Percentiles rank a stretch among this genome's conserved stretches.
phyloP scores from a whole-genome alignment of 768 basidiomycete species.

The Rhodotorula sphaerocarpa region DNA sequence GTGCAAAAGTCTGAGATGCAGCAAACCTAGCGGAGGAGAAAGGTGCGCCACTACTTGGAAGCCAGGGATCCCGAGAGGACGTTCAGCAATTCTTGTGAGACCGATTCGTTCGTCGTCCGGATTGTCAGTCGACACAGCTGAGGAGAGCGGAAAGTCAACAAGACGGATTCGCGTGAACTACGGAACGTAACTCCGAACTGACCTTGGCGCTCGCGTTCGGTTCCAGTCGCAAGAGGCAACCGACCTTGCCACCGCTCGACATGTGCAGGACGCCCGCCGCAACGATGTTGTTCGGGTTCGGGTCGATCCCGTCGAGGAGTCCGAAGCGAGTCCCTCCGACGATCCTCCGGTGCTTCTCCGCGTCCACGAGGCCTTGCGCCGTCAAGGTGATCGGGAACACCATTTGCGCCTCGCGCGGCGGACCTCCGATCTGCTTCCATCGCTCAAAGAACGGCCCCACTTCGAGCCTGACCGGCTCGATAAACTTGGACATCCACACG shows the following conservation, averaged over 20 bases:
- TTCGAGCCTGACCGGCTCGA: constrained; percentile 81
- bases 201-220: constrained; percentile 95
- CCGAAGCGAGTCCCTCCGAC: constrained; percentile 70
- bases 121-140: constrained; percentile 88
- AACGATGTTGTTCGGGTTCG: constrained; percentile 86
- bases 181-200: constrained; percentile 34
- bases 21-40: no score
- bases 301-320: constrained; percentile 74
- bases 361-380: constrained; percentile 61
- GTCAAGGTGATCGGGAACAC: constrained; percentile 74
- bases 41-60: constrained; percentile 1
- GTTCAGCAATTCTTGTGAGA: constrained; percentile 47
- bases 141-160: background rate
- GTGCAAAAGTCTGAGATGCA: background rate
- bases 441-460: constrained; percentile 87
- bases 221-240: constrained; percentile 83
- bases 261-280: constrained; percentile 94
- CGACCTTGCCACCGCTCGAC: constrained; percentile 84
- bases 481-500: constrained; percentile 79
- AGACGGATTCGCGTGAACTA: background rate
- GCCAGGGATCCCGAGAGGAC: background rate
- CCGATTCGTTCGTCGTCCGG: constrained; percentile 87
- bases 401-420: constrained; percentile 81
- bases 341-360: constrained; percentile 63
- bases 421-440: constrained; percentile 94